phyloP scores from a whole-genome alignment of 805 yeast genomes.

The Ogataea saltuana region DNA sequence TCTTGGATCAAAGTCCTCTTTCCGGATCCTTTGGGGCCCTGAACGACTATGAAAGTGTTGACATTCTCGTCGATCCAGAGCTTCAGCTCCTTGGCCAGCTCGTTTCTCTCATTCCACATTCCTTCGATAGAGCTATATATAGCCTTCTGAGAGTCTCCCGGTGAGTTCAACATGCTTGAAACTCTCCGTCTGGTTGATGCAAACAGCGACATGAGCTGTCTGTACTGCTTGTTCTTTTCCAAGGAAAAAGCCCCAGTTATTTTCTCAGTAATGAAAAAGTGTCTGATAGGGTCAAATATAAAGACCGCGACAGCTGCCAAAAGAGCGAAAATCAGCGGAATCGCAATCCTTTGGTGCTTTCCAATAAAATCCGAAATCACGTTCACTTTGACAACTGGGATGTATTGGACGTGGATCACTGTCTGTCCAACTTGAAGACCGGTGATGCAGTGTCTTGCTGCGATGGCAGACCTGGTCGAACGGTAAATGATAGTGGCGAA shows the following conservation, averaged over 20 bases:
- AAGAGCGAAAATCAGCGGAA: conserved; percentile 78
- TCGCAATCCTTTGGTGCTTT: conserved; percentile 77
- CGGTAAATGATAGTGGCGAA: conserved; percentile 57
- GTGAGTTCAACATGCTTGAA: conserved; percentile 23
- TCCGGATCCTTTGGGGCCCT: conserved; percentile 97
- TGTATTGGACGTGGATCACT: conserved; percentile 72
- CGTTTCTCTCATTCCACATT: conserved; percentile 69
- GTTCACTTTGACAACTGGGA: conserved; percentile 54
- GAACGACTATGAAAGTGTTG: conserved; percentile 85
- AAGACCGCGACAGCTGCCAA: conserved; percentile 80
- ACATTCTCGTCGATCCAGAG: conserved; percentile 85
- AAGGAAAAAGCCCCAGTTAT: conserved; percentile 61
- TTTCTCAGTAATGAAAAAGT: conserved; percentile 72
- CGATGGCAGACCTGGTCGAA: conserved; percentile 64
- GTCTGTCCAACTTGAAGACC: conserved; percentile 69
- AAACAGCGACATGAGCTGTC: conserved; percentile 38
- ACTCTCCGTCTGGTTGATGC: conserved; percentile 30
- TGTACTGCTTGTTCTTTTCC: conserved; percentile 41
- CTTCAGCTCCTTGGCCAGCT: conserved; percentile 64
- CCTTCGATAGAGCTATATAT: conserved; percentile 27
- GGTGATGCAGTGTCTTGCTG: conserved; percentile 89
- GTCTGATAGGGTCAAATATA: conserved; percentile 91
- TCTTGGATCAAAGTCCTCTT: conserved; percentile 76
- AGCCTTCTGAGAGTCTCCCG: conserved; percentile 15
- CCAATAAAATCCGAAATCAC: conserved; percentile 56